phyloP scores from a whole-genome alignment of 1,139 yeast species.

The Arxiozyma slooffiae region DNA sequence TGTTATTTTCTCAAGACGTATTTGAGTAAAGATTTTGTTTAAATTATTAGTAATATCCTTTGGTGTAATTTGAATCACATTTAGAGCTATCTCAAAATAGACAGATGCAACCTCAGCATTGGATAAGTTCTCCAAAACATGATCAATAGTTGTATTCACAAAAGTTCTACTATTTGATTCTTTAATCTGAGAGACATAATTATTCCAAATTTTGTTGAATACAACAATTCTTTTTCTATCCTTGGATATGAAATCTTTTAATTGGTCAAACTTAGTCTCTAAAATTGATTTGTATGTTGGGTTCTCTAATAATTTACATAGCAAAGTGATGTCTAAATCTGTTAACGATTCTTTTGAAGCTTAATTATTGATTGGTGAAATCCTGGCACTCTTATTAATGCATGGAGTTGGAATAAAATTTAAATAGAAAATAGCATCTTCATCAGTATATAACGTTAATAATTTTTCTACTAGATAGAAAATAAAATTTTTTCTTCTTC shows the following conservation, averaged over 20 bases:
- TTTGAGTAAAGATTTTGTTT: constrained; percentile 1
- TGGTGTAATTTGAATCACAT: constrained; percentile 6
- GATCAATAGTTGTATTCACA: constrained; percentile 5
- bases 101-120: constrained; percentile 5
- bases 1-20: background rate
- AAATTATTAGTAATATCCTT: background rate
- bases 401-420: constrained; percentile 42
- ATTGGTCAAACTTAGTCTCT: constrained; percentile 36
- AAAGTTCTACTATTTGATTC: constrained; percentile 15
- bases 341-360: constrained; percentile 6
- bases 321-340: constrained; percentile 8
- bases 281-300: constrained; percentile 46
- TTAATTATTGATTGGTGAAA: constrained; percentile 34
- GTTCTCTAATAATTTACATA: constrained; percentile 35
- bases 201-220: constrained; percentile 21
- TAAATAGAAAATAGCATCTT: constrained; percentile 7
- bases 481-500: constrained; percentile 40
- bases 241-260: constrained; percentile 15
- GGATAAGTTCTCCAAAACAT: constrained; percentile 4
- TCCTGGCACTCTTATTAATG: constrained; percentile 37
- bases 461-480: constrained; percentile 19
- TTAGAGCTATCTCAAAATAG: constrained; percentile 13
- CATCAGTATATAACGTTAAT: constrained; percentile 7
- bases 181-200: constrained; percentile 22
- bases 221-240: constrained; percentile 6